These are phyloP conservation scores for Bremia lactucae DNA, from an alignment of 352 stramenopile species.

Conservation along the genomic window DNA sequence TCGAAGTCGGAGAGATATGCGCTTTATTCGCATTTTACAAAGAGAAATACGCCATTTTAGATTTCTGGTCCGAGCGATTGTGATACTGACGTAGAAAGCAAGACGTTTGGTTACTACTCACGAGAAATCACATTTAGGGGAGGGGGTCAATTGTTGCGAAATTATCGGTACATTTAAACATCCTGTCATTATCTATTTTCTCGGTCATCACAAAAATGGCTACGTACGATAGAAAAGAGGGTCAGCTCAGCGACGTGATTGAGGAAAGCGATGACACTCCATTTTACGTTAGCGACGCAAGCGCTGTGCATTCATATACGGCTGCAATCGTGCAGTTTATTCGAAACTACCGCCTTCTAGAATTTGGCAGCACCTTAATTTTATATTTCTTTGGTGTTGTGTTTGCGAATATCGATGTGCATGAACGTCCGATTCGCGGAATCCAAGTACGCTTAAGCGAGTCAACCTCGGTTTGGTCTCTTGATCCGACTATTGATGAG, in stretches of 20 bases:
- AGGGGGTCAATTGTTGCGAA: no score
- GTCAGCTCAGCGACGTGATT: slow-evolving; percentile 5
- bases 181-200: no score
- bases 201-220: slow-evolving; percentile 14
- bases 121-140: no score
- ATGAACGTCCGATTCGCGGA: slow-evolving; percentile 42
- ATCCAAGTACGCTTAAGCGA: slow-evolving; percentile 37
- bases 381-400: slow-evolving; percentile 37
- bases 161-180: no score
- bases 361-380: slow-evolving; percentile 40
- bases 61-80: no score
- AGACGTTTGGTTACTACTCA: no score
- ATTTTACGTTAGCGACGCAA: slow-evolving; percentile 9
- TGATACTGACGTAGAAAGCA: no score
- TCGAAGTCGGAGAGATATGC: no score
- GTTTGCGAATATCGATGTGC: slow-evolving; percentile 41
- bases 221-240: no score
- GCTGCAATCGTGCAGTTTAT: slow-evolving; percentile 11
- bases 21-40: no score
- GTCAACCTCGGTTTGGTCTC: slow-evolving; percentile 27
- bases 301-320: not conserved
- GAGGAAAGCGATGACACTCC: slow-evolving; percentile 5
- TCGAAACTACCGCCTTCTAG: slow-evolving; percentile 34
- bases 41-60: no score
- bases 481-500: slow-evolving; percentile 43